Evolutionary conservation across 306 rosid species (phyloP), one percentile per base, ranked within the genome.

Genomic region (Leucaena leucocephala): DNA sequence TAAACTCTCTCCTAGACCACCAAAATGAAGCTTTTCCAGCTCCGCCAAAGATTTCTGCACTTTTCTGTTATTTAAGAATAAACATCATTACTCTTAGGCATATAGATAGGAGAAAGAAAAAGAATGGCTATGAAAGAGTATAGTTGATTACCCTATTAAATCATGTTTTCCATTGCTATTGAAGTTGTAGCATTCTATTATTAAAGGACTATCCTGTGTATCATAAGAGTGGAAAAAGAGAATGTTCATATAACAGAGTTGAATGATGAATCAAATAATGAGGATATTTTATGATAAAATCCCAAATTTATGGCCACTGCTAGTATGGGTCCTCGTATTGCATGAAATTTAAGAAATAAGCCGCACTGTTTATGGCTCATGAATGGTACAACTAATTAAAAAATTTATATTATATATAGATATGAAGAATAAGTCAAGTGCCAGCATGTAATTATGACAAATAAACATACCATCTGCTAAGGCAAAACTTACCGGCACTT

Each of bases 101-200:
- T 58, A 43, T 6, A 65, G 67, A 73, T 44, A 70, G 27, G 75
- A 82, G 43, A 67, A 57, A 68, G 72, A 12, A 55, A 76, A 66
- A 19, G 76, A 69, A 74, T 42, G 50, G 43, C 38, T 35, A 7
- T 68, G 74, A 72, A 76, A 71, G 64, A 50, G 81, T 22, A 77
- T 74, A n/a, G 66, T n/a, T 54, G 59, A 64, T 88, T 93, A 93
- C 99, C 99, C 99, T 78, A 96, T 83, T 88, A 91, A 87, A 87
- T 96, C 99, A 84, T 96, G 99, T 68, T 90, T 96, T 33, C 99
- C 99, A 80, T 86, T 93, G 92, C 83, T 87, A 81, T 96, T 93
- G 81, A 89, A 96, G 86, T 91, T 91, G 82, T 84, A 96, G 86
- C 99, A 93, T 89, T 96, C 98, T 71, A 93, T 85, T 82, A 91